Evolutionary conservation across 2,329 filamentous ascomycete genomes (phyloP).

Genomic region (Ophiosphaerella herpotricha): DNA sequence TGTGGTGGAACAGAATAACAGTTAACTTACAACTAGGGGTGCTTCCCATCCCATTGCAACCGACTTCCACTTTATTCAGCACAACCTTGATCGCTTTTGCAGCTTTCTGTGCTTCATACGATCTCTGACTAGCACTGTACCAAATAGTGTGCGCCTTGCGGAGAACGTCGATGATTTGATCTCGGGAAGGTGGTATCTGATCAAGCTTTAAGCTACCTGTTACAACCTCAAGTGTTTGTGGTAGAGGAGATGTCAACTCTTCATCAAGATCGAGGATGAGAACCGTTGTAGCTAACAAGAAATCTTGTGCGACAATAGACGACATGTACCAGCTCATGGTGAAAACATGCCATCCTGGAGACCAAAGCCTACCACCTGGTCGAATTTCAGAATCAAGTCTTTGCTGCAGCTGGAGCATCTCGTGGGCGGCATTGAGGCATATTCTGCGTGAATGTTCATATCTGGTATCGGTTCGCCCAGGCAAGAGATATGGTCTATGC

Average conservation of each 20-base stretch:
- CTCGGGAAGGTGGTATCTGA: constrained; percentile 24
- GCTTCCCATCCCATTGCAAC: background rate
- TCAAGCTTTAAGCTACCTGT: constrained; percentile 22
- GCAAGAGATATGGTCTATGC: constrained; percentile 44
- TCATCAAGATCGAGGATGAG: constrained; percentile 51
- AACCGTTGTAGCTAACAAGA: constrained; percentile 55
- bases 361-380: constrained; percentile 43
- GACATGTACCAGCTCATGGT: constrained; percentile 52
- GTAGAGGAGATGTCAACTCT: constrained; percentile 24
- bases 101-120: constrained; percentile 38
- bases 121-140: constrained; percentile 27
- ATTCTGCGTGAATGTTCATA: constrained; percentile 49
- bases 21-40: constrained; percentile 11
- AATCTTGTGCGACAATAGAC: constrained; percentile 52
- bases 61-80: constrained; percentile 25
- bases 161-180: constrained; percentile 30
- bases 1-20: background rate
- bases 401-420: constrained; percentile 51
- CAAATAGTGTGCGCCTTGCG: constrained; percentile 29
- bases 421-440: constrained; percentile 53
- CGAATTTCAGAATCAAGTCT: constrained; percentile 49
- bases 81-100: constrained; percentile 34
- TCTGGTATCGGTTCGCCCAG: constrained; percentile 41
- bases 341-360: constrained; percentile 38
- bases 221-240: background rate